Conservation (phyloP, 2,329 filamentous ascomycete species). For the Talaromyces sp. region DNA sequence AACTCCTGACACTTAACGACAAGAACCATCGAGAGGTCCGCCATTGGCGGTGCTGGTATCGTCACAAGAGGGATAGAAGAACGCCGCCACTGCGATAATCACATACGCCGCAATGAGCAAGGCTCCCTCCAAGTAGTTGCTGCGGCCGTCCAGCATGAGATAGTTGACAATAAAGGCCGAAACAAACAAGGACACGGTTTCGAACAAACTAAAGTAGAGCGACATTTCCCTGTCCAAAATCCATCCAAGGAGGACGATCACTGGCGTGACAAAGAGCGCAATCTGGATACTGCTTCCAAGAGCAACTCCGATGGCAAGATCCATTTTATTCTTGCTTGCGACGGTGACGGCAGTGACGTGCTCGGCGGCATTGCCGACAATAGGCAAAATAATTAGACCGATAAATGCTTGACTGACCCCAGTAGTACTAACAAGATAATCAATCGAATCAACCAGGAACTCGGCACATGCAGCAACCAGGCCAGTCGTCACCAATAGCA, state of each 20-base stretch:
- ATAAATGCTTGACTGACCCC: constrained; percentile 62
- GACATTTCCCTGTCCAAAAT: constrained; percentile 65
- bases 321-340: constrained; percentile 72
- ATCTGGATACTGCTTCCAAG: constrained; percentile 70
- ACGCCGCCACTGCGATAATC: constrained; percentile 63
- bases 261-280: constrained; percentile 64
- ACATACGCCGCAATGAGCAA: constrained; percentile 63
- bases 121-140: constrained; percentile 76
- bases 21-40: constrained; percentile 14
- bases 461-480: constrained; percentile 66
- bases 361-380: constrained; percentile 69
- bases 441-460: constrained; percentile 65
- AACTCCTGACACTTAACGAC: neutral
- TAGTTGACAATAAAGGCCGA: constrained; percentile 85
- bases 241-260: constrained; percentile 69
- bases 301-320: constrained; percentile 67
- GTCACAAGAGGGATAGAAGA: constrained; percentile 57
- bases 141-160: constrained; percentile 76
- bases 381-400: constrained; percentile 67
- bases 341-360: constrained; percentile 70
- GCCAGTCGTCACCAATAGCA: constrained; percentile 60
- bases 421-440: constrained; percentile 56
- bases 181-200: constrained; percentile 82
- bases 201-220: constrained; percentile 82
- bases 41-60: constrained; percentile 40